Conservation (phyloP, 2,329 filamentous ascomycete species). For the Chlorencoelia australis region DNA sequence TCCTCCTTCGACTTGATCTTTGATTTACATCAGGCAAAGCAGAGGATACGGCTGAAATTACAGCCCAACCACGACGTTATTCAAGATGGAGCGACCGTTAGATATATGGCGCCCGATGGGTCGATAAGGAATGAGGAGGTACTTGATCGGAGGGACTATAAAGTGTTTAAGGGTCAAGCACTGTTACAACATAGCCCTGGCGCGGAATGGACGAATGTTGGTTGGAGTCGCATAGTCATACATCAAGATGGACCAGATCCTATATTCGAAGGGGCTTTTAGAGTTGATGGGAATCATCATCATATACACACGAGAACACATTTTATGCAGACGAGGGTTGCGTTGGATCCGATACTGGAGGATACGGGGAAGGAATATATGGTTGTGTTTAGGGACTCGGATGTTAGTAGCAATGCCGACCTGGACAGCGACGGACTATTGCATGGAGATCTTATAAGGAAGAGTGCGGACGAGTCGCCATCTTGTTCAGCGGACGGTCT, state of each 20-base stretch:
- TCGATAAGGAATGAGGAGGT: slow-evolving; percentile 53
- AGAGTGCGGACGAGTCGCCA: slow-evolving; percentile 26
- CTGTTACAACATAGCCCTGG: slow-evolving; percentile 55
- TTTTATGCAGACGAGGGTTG: slow-evolving; percentile 63
- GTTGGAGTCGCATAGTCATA: slow-evolving; percentile 78
- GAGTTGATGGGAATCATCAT: slow-evolving; percentile 71
- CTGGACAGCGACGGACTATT: slow-evolving; percentile 42
- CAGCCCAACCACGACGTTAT: slow-evolving; percentile 90
- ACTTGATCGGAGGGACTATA: slow-evolving; percentile 64
- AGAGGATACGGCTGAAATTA: slow-evolving; percentile 68
- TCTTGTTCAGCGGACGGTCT: slow-evolving; percentile 69
- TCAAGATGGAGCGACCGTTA: slow-evolving; percentile 62
- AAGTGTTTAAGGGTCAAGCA: slow-evolving; percentile 72
- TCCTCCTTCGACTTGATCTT: slow-evolving; percentile 84
- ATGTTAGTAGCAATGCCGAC: slow-evolving; percentile 43
- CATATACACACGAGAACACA: slow-evolving; percentile 70
- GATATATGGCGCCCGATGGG: slow-evolving; percentile 64
- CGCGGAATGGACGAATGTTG: slow-evolving; percentile 64
- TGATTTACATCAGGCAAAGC: slow-evolving; percentile 52
- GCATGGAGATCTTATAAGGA: slow-evolving; percentile 25
- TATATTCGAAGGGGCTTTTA: slow-evolving; percentile 84
- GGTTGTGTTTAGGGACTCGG: slow-evolving; percentile 87
- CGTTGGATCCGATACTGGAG: slow-evolving; percentile 53
- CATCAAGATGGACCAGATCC: slow-evolving; percentile 66
- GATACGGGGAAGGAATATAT: slow-evolving; percentile 60